A percentile compares a stretch with the other conserved stretches of the same genome.
phyloP scores from a whole-genome alignment of 1,284 basidiomycete species.

The Chiua sp. region DNA sequence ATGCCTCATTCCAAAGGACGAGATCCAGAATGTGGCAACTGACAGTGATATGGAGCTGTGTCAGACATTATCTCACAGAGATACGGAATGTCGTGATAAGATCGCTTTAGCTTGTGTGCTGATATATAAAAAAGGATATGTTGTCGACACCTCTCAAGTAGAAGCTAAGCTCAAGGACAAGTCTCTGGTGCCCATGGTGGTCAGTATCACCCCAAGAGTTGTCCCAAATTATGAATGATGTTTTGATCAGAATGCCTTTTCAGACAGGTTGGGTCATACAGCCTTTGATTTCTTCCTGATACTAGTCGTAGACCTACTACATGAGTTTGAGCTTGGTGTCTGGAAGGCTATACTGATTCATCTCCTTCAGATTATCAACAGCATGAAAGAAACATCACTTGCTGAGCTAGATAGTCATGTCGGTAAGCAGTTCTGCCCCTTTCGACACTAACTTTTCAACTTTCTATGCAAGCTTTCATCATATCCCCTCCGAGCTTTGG shows the following conservation, averaged over 20 bases:
- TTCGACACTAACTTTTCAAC: too few relatives aligned
- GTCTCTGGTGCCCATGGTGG: slow-evolving; percentile 7
- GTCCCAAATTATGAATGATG: too few relatives aligned
- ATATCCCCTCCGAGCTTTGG: slow-evolving; percentile 32
- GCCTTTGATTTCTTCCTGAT: slow-evolving; percentile 15
- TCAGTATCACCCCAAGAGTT: background rate
- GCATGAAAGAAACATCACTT: background rate
- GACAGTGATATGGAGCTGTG: background rate
- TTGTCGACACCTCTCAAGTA: background rate
- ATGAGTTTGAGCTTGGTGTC: slow-evolving; percentile 29
- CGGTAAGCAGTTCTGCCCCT: background rate
- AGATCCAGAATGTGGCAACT: slow-evolving; percentile 11
- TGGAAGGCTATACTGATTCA: slow-evolving; percentile 18
- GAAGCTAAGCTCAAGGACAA: background rate
- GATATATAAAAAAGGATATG: slow-evolving; percentile 19
- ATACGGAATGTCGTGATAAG: slow-evolving; percentile 27
- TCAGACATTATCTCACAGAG: slow-evolving; percentile 15
- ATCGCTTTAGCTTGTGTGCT: slow-evolving; percentile 26
- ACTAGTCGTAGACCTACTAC: slow-evolving; percentile 27
- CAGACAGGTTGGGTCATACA: background rate
- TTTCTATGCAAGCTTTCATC: background rate
- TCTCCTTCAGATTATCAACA: slow-evolving; percentile 15
- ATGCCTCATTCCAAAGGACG: slow-evolving; percentile 25
- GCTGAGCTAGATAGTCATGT: background rate
- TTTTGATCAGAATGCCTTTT: slow-evolving; percentile 10